These are phyloP conservation scores for Daldinia childiae DNA, from an alignment of 495 filamentous ascomycete species.

Conservation along the genomic window DNA sequence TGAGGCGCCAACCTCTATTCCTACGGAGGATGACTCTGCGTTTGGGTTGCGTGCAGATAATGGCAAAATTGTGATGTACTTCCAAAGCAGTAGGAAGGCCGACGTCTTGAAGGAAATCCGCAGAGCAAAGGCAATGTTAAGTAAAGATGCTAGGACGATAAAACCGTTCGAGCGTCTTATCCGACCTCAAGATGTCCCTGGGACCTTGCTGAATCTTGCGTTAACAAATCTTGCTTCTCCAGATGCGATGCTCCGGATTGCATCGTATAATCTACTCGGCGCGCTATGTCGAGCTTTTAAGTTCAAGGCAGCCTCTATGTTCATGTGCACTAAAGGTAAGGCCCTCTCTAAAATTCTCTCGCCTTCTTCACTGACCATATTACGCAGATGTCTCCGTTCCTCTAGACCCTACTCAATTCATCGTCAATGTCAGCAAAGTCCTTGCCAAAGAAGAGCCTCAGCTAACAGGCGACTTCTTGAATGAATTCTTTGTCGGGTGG, in stretches of 20 bases:
- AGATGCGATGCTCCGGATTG: constrained; percentile 64
- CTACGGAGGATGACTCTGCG: constrained; percentile 71
- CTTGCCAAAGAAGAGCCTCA: constrained; percentile 69
- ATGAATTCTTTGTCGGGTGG: constrained; percentile 75
- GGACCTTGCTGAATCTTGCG: constrained; percentile 70
- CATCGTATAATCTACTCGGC: constrained; percentile 70
- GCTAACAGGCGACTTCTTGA: constrained; percentile 71
- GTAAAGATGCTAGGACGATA: constrained; percentile 64
- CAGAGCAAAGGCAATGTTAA: constrained; percentile 65
- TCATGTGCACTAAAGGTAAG: constrained; percentile 66
- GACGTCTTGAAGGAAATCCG: constrained; percentile 70
- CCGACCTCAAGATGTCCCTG: constrained; percentile 72
- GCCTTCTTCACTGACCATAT: constrained; percentile 19
- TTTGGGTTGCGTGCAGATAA: constrained; percentile 73
- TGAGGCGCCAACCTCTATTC: constrained; percentile 68
- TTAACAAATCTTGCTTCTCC: constrained; percentile 69
- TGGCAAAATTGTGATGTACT: constrained; percentile 73
- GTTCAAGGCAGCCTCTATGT: constrained; percentile 66
- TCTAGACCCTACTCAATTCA: constrained; percentile 67
- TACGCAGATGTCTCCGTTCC: constrained; percentile 63
- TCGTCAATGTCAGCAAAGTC: constrained; percentile 69
- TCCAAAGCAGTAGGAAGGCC: constrained; percentile 67
- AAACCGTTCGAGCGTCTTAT: constrained; percentile 69
- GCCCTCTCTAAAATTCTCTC: neutral
- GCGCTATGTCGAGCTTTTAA: constrained; percentile 71